Base-by-base conservation (phyloP, 2,329 filamentous ascomycete genomes). In the Neoascochyta sp. region DNA sequence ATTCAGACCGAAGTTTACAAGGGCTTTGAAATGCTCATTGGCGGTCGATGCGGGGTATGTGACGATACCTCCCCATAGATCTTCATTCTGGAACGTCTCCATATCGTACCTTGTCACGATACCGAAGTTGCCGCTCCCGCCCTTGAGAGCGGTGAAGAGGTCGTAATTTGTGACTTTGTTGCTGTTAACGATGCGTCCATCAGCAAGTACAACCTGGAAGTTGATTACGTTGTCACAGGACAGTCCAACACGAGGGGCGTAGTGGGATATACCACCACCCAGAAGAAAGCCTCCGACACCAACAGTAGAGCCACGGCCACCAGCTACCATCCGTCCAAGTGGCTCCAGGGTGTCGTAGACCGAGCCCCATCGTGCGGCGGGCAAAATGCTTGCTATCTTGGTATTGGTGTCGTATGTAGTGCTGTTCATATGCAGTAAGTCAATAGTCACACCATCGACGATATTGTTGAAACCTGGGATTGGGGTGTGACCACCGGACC, bases 191-290 rank as follows among this genome's bases (percentile, higher is more conserved):
- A 51, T 41, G n/a, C 16, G 9, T 3, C 64, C 64, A 27, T 50
- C 36, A 20, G 63, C 60, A 16, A 67, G 58, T 4, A 67, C 63
- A 5, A 65, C 44, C 23, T 62, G 43, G 15, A 50, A 52, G 16
- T 49, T 53, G 19, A 39, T 30, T 7, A 54, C 40, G 11, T 39
- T 39, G 22, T 48, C 40, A 22, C 39, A 43, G 4, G 34, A 30
- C 7, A 42, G 16, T 2, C 42, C 45, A 9, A 34, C 19, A 3
- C 27, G 31, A 13, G 23, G 26, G 1, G 36, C 27, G 9, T 27
- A 39, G 19, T 36, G 28, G 4, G 39, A 41, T 4, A 39, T 36
- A 3, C 43, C 43, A 46, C 47, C 49, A 32, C 54, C 54, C 5
- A 52, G 24, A 5, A 49, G 39, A 9, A 58, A 47, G 11, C 55